These are phyloP conservation scores for Ogataea zsoltii DNA, from an alignment of 805 yeast genomes.

Conservation along the genomic window DNA sequence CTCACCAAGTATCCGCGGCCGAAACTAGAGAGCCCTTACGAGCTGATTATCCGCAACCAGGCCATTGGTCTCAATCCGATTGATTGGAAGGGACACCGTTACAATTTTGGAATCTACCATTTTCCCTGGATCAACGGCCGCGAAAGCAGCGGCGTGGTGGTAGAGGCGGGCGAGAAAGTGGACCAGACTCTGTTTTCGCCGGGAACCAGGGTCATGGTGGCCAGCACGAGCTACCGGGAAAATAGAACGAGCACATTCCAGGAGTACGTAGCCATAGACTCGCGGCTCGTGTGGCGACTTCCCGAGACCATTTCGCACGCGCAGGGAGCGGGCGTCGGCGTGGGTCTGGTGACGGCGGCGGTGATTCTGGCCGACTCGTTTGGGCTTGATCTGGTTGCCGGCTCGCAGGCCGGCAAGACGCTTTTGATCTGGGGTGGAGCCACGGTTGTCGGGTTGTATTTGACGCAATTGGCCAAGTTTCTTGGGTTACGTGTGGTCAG, in stretches of 20 bases:
- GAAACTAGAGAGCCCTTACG: conserved; percentile 22
- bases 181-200: conserved; percentile 23
- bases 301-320: conserved; percentile 38
- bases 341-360: conserved; percentile 46
- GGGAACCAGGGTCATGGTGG: conserved; percentile 43
- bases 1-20: conserved; percentile 23
- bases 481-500: conserved; percentile 40
- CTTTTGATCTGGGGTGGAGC: conserved; percentile 51
- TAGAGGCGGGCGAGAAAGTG: conserved; percentile 37
- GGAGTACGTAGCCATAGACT: conserved; percentile 44
- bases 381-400: conserved; percentile 1
- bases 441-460: conserved; percentile 46
- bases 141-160: conserved; percentile 44
- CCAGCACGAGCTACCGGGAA: conserved; percentile 49
- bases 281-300: conserved; percentile 45
- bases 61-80: conserved; percentile 48
- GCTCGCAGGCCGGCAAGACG: conserved; percentile 16
- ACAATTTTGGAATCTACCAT: conserved; percentile 45
- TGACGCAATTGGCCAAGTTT: conserved; percentile 42
- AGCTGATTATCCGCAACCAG: conserved; percentile 29
- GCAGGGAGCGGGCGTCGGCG: conserved; percentile 48
- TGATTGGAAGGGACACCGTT: conserved; percentile 51
- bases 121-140: conserved; percentile 55
- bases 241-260: conserved; percentile 49
- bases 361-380: conserved; percentile 24